Base-by-base conservation (phyloP, 345 rosid species). In the Hypericum perforatum region DNA sequence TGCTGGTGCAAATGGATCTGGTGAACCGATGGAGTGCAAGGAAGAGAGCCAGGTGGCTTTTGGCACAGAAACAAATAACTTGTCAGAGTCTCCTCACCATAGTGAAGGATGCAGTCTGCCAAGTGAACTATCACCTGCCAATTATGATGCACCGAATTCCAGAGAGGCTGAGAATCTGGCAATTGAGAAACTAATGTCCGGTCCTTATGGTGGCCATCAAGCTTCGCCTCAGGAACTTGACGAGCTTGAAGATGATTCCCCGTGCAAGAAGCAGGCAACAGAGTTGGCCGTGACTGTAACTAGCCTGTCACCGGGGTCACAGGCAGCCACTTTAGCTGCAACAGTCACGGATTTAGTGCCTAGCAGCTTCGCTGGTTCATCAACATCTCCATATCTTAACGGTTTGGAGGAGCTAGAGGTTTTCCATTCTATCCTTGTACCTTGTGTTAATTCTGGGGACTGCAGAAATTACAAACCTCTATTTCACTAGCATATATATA, bases 321-420 rank as follows among this genome's bases (percentile, higher is more conserved):
- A 64, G 45, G 54, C 64, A 11, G 62, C 65, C 14, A 58, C 60
- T 47, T 16, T 48, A 40, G 68, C 63, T 42, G 49, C 67, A 16
- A 39, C 70, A 16, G 59, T 49, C 57, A 39, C 55, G 5, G 57
- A n/a, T n/a, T n/a, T n/a, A n/a, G n/a, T n/a, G n/a, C n/a, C 80
- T 22, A 41, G 64, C 46, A 67, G 62, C 57, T 65, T 70, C 54
- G 74, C 63, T 49, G 63, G 65, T 64, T 53, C 70, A 63, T 65
- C 74, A 5, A 61, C 65, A 62, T 54, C 67, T 70, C 58, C 62
- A 15, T 62, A 41, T 52, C 41, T 72, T 10, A 58, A 53, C 48
- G 72, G 65, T 58, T 49, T 82, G 41, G 97, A 83, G 71, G 98
- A 92, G 80, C 96, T 88, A 7, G 97, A 92, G 98, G 98, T 92